Base-by-base conservation (phyloP, 176 grass and related monocot genomes). In the Juncus inflexus region DNA sequence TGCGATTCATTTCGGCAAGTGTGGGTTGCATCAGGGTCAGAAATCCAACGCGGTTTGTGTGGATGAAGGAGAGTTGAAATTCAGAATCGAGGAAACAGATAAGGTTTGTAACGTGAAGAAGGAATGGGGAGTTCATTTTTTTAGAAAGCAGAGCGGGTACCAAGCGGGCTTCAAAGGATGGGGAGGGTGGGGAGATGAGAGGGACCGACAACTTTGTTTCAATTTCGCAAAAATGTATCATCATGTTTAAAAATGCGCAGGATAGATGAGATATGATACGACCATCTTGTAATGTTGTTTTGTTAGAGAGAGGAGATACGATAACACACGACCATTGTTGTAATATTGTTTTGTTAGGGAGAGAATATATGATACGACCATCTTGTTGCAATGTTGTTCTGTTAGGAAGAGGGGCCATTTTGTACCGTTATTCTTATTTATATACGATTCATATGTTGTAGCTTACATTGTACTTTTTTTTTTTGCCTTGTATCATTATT, bases 211-310 rank as follows among this genome's bases (percentile, higher is more conserved):
- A 41, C 87, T 97, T 60, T 97, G 92, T 58, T 80, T 91, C 79
- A 97, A 74, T 82, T 97, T 97, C 81, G 84, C 87, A 4, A 86
- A 89, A 59, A 97, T 91, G 75, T 88, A 91, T 79, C 92, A 97
- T 79, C 55, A n/a, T 12, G 5, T 58, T 10, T 14, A 35, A 47
- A 47, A 47, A 47, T 47, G 4, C 9, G 43, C 2, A 47, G 43
- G 43, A 9, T 47, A 47, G 43, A 9, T 47, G 2, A 47, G 43
- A 47, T 47, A 47, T 2, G 2, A 47, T 2, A 47, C 2, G 43
- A 9, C 43, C 43, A 47, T 47, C 2, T 47, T 5, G 43, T 6
- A 9, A 47, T 9, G 6, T 47, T 47, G 43, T 47, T 47, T 47
- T 47, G 9, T 47, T 47, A 28, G 19, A 1, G 19, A 28, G 19